Evolutionary conservation across 2,329 filamentous ascomycete genomes (phyloP), one percentile per base, ranked within the genome.

Genomic region (Penicillium sp.): DNA sequence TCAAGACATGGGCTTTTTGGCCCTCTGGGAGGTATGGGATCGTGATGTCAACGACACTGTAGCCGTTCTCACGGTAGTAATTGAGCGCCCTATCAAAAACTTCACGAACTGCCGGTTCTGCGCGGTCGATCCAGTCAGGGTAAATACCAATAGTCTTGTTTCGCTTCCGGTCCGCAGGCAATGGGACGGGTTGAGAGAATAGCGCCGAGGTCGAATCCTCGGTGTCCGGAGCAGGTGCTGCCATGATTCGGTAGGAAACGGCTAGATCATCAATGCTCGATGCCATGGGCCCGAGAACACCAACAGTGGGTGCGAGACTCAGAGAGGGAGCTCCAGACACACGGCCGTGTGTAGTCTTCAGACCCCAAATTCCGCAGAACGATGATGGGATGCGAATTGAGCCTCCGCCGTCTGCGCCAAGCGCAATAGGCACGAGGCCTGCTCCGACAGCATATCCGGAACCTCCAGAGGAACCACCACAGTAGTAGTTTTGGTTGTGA

Each of bases 211-310:
- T 74, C 0, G 82, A 77, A 69, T 88, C 82, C 2, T 80, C 74
- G 5, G 63, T 62, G 31, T 65, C 63, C 0, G 87, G 84, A 66
- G 96, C 84, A 0, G 91, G 89, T 52, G 86, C 82, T 2, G 90
- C 83, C 83, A 96, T 91, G 65, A 90, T 72, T 49, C 90, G 86
- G 77, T 95, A 97, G n/a, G 90, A 88, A 52, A 92, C 81, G 59
- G 89, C 88, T 6, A 97, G 83, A 67, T 96, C 93, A 35, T 86
- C 80, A 60, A 90, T 90, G 53, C 83, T 93, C 48, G 85, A 82
- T 16, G 90, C 89, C 67, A 96, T 83, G 8, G 93, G 92, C 0
- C 91, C 90, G 7, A 84, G 79, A 16, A 95, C 88, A 55, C 83
- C 85, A 33, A 86, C 86, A 0, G 84, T 88, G 33, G 81, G 79